Evolutionary conservation across 352 stramenopile species (phyloP).

Genomic region (Chrysophaeum taylorii): DNA sequence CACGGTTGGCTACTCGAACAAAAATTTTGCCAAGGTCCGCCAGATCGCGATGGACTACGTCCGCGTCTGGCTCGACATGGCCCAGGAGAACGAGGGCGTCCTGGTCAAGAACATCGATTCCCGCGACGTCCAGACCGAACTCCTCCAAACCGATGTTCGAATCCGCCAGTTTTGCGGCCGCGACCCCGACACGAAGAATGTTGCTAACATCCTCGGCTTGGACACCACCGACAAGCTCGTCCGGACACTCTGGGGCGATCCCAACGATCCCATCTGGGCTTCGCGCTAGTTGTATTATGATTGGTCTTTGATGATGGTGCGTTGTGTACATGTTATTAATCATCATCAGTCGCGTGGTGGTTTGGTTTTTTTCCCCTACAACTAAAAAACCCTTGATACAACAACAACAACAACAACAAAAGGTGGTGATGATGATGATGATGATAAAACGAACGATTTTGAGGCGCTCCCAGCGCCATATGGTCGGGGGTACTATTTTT

Average conservation of each 20-base stretch:
- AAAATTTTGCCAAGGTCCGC: conserved; percentile 8
- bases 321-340: not conserved
- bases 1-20: not conserved
- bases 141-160: not conserved
- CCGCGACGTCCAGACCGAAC: not conserved
- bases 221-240: conserved; percentile 6
- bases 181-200: conserved; percentile 13
- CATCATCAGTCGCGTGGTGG: not conserved
- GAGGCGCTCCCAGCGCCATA: too few relatives aligned
- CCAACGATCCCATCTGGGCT: conserved; percentile 5
- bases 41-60: not conserved
- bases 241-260: not conserved
- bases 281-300: conserved; percentile 2
- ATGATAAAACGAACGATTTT: too few relatives aligned
- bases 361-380: too few relatives aligned
- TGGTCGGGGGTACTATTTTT: too few relatives aligned
- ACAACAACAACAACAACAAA: too few relatives aligned
- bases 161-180: conserved; percentile 7
- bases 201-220: conserved; percentile 3
- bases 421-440: too few relatives aligned
- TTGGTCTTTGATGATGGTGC: not conserved
- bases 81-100: not conserved
- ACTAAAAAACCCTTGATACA: too few relatives aligned
- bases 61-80: conserved; percentile 2
- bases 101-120: not conserved